phyloP scores from a whole-genome alignment of 2,329 filamentous ascomycete species.

The Leptographium wingfieldii region DNA sequence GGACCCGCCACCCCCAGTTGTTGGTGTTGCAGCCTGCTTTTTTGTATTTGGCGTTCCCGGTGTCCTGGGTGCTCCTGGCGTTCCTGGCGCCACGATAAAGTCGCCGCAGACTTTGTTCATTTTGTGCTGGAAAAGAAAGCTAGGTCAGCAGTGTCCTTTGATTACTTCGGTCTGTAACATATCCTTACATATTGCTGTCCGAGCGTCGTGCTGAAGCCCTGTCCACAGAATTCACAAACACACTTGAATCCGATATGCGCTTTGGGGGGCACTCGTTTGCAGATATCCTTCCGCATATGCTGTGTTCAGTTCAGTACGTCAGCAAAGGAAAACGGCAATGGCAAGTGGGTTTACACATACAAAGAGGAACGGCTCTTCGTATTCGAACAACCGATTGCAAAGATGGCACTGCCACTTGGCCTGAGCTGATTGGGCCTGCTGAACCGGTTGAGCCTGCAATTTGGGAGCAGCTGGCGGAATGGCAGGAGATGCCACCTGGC shows the following conservation, averaged over 20 bases:
- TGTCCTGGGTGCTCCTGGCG: not conserved
- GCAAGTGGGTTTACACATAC: constrained; percentile 15
- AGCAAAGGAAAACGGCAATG: not conserved
- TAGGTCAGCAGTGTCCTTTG: not conserved
- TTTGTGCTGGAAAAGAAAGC: constrained; percentile 20
- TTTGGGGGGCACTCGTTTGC: constrained; percentile 16
- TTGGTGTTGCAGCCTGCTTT: not conserved
- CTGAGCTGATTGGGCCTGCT: not conserved
- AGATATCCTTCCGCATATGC: constrained; percentile 24
- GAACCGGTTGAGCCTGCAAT: not conserved
- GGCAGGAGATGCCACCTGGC: not conserved
- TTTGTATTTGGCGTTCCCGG: not conserved
- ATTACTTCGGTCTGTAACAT: not conserved
- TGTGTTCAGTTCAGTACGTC: constrained; percentile 9
- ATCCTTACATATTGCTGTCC: constrained; percentile 29
- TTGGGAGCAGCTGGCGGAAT: not conserved
- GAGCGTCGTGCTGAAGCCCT: constrained; percentile 27
- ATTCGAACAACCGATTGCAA: constrained; percentile 25
- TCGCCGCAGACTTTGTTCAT: constrained; percentile 33
- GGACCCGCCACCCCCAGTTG: not conserved
- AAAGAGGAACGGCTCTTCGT: constrained; percentile 17
- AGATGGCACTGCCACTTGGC: constrained; percentile 13
- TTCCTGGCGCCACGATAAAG: constrained; percentile 3
- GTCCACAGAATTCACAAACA: constrained; percentile 32
- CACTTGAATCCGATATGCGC: constrained; percentile 20